Percentiles rank a stretch among this genome's conserved stretches.
Conservation (phyloP, 2,329 filamentous ascomycete species). For the Trichoderma gracile region DNA sequence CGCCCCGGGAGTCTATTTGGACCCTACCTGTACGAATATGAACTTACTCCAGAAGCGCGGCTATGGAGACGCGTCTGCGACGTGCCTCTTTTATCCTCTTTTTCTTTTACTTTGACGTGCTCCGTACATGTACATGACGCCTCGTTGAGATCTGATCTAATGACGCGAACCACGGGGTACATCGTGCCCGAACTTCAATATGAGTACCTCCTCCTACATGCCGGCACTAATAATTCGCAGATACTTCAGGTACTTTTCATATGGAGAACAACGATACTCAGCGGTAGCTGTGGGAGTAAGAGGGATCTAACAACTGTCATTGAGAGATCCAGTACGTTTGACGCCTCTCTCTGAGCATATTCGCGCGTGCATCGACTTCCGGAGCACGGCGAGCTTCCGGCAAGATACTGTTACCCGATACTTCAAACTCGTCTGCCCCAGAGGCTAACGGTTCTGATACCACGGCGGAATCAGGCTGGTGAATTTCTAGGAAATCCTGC, state of each 20-base stretch:
- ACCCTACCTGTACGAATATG: neutral
- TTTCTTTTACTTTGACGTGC: neutral
- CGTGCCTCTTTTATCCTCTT: conserved; percentile 1
- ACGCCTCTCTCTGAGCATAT: neutral
- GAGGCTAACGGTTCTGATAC: conserved; percentile 9
- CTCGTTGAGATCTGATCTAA: conserved; percentile 6
- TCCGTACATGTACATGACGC: neutral
- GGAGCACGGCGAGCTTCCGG: conserved; percentile 1
- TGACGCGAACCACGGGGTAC: conserved; percentile 7
- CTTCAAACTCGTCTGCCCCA: neutral
- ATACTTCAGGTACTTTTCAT: neutral
- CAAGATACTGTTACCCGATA: neutral
- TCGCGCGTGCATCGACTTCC: neutral
- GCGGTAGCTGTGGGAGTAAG: neutral
- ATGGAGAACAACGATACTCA: no score
- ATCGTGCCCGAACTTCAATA: conserved; percentile 11
- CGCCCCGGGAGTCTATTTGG: neutral
- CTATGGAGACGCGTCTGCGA: conserved; percentile 20
- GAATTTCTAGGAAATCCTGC: no score
- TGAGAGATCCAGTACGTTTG: neutral
- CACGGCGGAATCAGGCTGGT: conserved; percentile 3
- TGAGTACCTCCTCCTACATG: neutral
- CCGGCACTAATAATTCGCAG: neutral
- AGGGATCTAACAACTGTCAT: no score
- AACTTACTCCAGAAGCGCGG: neutral